These are phyloP conservation scores for Nicotiana otophora DNA, from an alignment of 257 asterid genomes.

Conservation along the genomic window DNA sequence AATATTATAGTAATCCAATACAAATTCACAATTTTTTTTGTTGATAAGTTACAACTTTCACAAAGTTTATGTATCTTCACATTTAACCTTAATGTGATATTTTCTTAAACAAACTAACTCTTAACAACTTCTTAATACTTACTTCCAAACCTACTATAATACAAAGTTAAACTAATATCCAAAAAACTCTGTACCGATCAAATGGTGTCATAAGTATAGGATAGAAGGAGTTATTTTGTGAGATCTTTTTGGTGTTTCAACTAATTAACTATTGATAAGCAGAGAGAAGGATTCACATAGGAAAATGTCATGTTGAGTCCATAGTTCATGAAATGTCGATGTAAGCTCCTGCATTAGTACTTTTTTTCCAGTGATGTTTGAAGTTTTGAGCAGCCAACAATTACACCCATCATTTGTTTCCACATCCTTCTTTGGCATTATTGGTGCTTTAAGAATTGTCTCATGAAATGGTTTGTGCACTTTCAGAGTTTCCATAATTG, in stretches of 20 bases:
- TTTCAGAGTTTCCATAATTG: background rate
- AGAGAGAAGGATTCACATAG: background rate
- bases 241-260: background rate
- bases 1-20: background rate
- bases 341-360: background rate
- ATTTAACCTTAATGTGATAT: background rate
- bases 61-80: background rate
- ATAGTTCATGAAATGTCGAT: background rate
- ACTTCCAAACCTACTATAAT: background rate
- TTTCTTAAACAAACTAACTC: background rate
- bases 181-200: background rate
- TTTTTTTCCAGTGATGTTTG: background rate
- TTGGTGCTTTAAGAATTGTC: background rate
- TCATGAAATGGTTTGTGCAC: background rate
- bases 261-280: background rate
- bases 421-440: background rate
- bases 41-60: background rate
- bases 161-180: background rate
- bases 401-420: background rate
- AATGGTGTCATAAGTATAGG: background rate
- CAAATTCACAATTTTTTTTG: background rate
- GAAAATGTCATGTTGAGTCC: background rate
- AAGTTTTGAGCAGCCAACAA: background rate
- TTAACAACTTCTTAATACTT: too few relatives aligned
- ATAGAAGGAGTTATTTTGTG: background rate